These are phyloP conservation scores for Aphanocladium album DNA, from an alignment of 2,329 filamentous ascomycete species.

Conservation along the genomic window DNA sequence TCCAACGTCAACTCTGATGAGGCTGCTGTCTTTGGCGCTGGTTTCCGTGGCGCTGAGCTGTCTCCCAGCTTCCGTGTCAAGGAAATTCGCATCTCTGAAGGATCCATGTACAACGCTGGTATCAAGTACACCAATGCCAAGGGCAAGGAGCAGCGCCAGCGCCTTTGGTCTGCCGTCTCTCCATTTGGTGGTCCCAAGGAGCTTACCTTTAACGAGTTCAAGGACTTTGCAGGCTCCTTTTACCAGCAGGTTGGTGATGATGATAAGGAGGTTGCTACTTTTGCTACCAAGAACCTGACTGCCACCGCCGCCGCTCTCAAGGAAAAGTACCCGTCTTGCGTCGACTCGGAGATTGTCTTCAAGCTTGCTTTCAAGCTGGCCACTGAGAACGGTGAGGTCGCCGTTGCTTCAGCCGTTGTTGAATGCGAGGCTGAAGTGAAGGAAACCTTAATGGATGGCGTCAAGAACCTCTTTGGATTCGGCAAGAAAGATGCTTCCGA, in stretches of 20 bases:
- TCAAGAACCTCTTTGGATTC: slow-evolving; percentile 95
- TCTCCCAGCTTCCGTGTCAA: slow-evolving; percentile 97
- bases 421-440: slow-evolving; percentile 82
- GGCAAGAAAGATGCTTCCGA: slow-evolving; percentile 85
- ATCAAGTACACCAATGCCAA: slow-evolving; percentile 69
- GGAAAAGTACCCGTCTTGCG: slow-evolving; percentile 68
- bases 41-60: slow-evolving; percentile 86
- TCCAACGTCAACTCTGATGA: slow-evolving; percentile 97
- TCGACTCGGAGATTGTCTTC: slow-evolving; percentile 70
- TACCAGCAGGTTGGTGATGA: slow-evolving; percentile 62
- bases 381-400: slow-evolving; percentile 70
- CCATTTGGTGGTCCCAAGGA: slow-evolving; percentile 76
- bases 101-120: slow-evolving; percentile 65
- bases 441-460: slow-evolving; percentile 81
- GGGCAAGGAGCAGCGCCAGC: slow-evolving; percentile 69
- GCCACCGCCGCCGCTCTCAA: slow-evolving; percentile 73
- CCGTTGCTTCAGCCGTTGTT: slow-evolving; percentile 68
- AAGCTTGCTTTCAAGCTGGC: slow-evolving; percentile 72
- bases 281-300: slow-evolving; percentile 82
- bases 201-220: slow-evolving; percentile 72
- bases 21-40: slow-evolving; percentile 90
- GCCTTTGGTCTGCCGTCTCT: slow-evolving; percentile 75
- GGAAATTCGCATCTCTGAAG: slow-evolving; percentile 83
- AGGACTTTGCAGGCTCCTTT: slow-evolving; percentile 76
- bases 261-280: slow-evolving; percentile 58